phyloP scores from a whole-genome alignment of 2,329 filamentous ascomycete genomes.

The Grosmannia clavigera region DNA sequence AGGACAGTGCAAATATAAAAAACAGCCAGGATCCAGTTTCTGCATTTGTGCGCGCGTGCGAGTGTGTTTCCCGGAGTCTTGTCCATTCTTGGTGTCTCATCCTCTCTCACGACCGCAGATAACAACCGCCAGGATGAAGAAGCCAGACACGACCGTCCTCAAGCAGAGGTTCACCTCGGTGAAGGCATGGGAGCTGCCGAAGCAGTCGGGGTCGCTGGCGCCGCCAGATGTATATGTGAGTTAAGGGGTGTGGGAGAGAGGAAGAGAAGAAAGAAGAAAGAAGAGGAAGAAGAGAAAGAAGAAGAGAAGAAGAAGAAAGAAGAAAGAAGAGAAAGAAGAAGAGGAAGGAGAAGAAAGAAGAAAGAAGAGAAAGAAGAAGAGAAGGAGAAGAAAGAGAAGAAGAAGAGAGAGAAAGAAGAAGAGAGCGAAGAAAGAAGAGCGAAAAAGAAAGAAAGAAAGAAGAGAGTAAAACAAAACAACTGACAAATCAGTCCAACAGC shows the following conservation, averaged over 20 bases:
- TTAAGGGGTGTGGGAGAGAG: not conserved
- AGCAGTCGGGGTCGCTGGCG: not conserved
- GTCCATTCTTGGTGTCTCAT: too few relatives aligned
- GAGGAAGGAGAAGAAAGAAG: not conserved
- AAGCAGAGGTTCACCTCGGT: not conserved
- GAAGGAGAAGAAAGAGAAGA: not conserved
- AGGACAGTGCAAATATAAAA: not conserved
- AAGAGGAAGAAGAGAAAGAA: not conserved
- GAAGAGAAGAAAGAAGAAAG: not conserved
- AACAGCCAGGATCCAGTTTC: not conserved
- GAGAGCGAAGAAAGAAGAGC: not conserved
- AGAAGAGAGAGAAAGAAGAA: not conserved
- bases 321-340: not conserved
- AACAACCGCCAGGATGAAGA: not conserved
- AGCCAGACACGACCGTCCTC: not conserved
- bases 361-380: not conserved
- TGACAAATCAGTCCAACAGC: constrained; percentile 11
- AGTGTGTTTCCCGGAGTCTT: too few relatives aligned
- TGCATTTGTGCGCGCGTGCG: too few relatives aligned
- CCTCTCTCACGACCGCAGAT: too few relatives aligned
- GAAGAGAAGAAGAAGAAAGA: not conserved
- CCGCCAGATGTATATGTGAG: not conserved
- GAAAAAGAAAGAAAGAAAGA: not conserved
- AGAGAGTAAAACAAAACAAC: not conserved
- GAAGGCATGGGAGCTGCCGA: not conserved